Base-by-base conservation (phyloP, 2,329 filamentous ascomycete species). In the Epichloe elymi region DNA sequence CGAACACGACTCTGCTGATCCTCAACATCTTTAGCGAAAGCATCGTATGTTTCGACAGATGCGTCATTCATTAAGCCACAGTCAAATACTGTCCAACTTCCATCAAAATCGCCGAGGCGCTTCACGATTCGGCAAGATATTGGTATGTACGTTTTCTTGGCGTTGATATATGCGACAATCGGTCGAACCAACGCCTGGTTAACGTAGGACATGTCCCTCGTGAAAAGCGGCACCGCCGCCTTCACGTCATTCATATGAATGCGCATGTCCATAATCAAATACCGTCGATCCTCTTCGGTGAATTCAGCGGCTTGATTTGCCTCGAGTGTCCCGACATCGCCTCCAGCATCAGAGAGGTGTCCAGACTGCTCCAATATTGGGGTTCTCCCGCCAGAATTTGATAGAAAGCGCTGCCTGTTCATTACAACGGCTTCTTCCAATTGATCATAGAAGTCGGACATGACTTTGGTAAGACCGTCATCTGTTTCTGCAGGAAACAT, bases 101-200 rank as follows among this genome's bases (percentile, higher is more conserved):
- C 93, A 65, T 97, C 88, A 62, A 98, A 98, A 65, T 98, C 93
- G 53, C 78, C 78, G 17, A 83, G 78, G 6, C 83, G 82, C 72
- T 98, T 98, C 56, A 97, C 88, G 46, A 98, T 87, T 54, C 91
- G 85, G 69, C 93, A 97, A 59, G 85, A 86, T 60, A 98, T 88
- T 26, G 93, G 93, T 42, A 98, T 97, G 62, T 95, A 97, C 0
- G 91, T 95, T 63, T 84, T 85, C 65, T 89, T 88, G 41, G 88
- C 87, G 68, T 98, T 98, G 69, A 98, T 97, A 66, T 97, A 98
- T 6, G 93, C 93, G 40, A 98, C 90, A 54, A 98, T 98, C 15
- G 93, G 93, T 4, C 93, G 82, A 37, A 97, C 88, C 4, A 97
- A 81, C 2, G 93, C 89, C 65, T 95, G 94, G 68, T 96, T 97